phyloP scores from a whole-genome alignment of 768 basidiomycete species.

The Kwoniella dendrophila region DNA sequence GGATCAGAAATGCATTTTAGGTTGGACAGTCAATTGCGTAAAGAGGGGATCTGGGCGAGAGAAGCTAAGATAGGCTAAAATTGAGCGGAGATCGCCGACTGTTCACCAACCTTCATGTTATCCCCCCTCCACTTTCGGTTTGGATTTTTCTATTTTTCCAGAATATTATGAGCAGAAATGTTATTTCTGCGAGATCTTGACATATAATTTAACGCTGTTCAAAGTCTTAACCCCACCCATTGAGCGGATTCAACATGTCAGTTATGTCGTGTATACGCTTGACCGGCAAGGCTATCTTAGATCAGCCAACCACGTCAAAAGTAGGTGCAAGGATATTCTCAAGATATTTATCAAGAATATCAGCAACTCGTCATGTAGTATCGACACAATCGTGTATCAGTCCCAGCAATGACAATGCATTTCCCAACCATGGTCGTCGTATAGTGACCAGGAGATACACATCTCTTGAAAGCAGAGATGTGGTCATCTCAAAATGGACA shows the following conservation, averaged over 20 bases:
- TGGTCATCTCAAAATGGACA: neutral
- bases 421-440: too few relatives aligned
- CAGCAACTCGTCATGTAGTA: neutral
- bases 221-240: neutral
- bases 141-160: neutral
- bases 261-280: neutral
- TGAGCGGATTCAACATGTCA: neutral
- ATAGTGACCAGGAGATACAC: too few relatives aligned
- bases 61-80: too few relatives aligned
- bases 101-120: too few relatives aligned
- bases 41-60: too few relatives aligned
- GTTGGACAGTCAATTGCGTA: neutral
- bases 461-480: neutral
- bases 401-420: too few relatives aligned
- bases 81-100: neutral
- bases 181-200: too few relatives aligned
- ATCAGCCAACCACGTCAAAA: slow-evolving; percentile 5
- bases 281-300: neutral
- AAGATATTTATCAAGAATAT: neutral
- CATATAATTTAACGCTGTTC: too few relatives aligned
- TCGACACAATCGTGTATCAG: too few relatives aligned
- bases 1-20: neutral
- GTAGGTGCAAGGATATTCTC: slow-evolving; percentile 7
- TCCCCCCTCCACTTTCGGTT: too few relatives aligned
- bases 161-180: too few relatives aligned